Conservation (phyloP, 2,329 filamentous ascomycete species). For the Epichloe typhina region DNA sequence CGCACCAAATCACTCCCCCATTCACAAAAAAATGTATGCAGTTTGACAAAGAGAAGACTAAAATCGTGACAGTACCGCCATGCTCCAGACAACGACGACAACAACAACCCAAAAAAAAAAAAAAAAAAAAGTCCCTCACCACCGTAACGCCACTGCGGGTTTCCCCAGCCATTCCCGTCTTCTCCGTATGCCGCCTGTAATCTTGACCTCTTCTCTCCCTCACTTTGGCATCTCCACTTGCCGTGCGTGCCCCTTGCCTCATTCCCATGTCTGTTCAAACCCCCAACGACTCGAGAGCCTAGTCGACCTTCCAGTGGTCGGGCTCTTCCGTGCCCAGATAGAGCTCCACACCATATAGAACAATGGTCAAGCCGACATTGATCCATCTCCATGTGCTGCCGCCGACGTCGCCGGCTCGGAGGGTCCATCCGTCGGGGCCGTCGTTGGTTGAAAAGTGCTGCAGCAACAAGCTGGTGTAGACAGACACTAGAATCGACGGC, state of each 20-base stretch:
- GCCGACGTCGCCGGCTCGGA: slow-evolving; percentile 64
- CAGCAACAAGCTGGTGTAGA: slow-evolving; percentile 89
- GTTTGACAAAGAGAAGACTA: slow-evolving; percentile 10
- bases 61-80: slow-evolving; percentile 20
- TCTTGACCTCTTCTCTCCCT: not conserved
- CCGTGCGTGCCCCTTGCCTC: not conserved
- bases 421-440: slow-evolving; percentile 65
- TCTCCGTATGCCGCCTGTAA: not conserved
- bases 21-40: not conserved
- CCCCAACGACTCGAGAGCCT: slow-evolving; percentile 20
- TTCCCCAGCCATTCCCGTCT: slow-evolving; percentile 3
- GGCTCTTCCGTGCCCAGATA: slow-evolving; percentile 75
- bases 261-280: not conserved
- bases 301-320: slow-evolving; percentile 94
- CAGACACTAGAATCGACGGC: slow-evolving; percentile 84
- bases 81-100: slow-evolving; percentile 15
- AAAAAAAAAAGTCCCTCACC: slow-evolving; percentile 12
- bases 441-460: slow-evolving; percentile 82
- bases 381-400: slow-evolving; percentile 89
- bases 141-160: slow-evolving; percentile 17
- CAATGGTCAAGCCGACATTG: slow-evolving; percentile 81
- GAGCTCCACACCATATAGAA: slow-evolving; percentile 78
- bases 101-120: slow-evolving; percentile 7
- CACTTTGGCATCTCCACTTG: not conserved
- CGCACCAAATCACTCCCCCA: not conserved